Percentiles rank a stretch among this genome's conserved stretches.
These are phyloP conservation scores for Suillus fuscotomentosus DNA, from an alignment of 768 basidiomycete species.

Conservation along the genomic window DNA sequence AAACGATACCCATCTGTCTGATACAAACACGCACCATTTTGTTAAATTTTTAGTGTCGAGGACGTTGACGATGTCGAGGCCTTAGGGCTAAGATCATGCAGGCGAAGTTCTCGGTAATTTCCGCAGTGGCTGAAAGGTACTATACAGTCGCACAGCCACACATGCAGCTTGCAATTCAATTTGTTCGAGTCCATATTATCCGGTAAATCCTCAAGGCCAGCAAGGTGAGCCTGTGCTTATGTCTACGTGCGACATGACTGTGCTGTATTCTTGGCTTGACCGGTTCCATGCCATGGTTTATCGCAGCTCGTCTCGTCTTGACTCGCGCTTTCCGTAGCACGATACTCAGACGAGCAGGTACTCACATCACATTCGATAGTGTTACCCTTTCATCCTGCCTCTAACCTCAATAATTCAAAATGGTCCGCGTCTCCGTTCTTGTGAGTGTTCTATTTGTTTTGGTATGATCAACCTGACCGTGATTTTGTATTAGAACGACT, in stretches of 20 bases:
- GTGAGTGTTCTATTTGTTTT: slow-evolving; percentile 32
- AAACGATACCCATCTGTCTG: slow-evolving; percentile 10
- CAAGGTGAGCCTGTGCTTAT: slow-evolving; percentile 45
- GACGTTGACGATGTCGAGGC: slow-evolving; percentile 23
- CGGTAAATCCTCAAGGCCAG: slow-evolving; percentile 14
- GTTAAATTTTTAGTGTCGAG: slow-evolving; percentile 24
- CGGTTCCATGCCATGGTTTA: slow-evolving; percentile 11
- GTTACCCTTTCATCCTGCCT: slow-evolving; percentile 16
- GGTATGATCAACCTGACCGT: not conserved
- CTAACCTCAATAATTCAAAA: slow-evolving; percentile 37
- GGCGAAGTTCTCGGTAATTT: slow-evolving; percentile 17
- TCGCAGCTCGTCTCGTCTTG: slow-evolving; percentile 49
- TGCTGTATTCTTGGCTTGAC: not conserved
- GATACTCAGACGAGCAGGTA: slow-evolving; percentile 78
- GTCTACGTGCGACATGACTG: not conserved
- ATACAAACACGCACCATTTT: slow-evolving; percentile 47
- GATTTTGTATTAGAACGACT: slow-evolving; percentile 50
- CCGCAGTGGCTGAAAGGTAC: slow-evolving; percentile 33
- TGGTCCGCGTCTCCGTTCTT: slow-evolving; percentile 89
- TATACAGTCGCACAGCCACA: slow-evolving; percentile 31
- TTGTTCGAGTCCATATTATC: slow-evolving; percentile 8
- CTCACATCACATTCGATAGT: slow-evolving; percentile 33
- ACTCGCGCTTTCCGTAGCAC: slow-evolving; percentile 80
- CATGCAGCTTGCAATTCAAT: not conserved
- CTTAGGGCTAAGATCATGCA: not conserved